Evolutionary conservation across 441 rosid species (phyloP), one percentile per base, ranked within the genome.

Genomic region (Populus hybrid): DNA sequence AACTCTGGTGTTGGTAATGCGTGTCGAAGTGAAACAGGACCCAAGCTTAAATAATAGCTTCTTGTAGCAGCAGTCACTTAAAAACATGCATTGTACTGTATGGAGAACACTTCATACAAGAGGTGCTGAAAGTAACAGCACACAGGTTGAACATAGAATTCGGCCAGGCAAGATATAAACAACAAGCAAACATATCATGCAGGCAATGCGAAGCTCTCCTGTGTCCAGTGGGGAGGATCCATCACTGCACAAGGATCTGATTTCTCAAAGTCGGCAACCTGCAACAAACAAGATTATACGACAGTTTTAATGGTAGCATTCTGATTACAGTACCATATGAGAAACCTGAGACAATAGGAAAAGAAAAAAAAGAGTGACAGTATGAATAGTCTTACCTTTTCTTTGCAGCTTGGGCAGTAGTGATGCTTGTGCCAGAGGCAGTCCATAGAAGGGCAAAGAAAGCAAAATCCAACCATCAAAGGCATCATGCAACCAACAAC

Each of bases 341-440:
- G 11, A 53, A 65, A 10, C 28, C 0, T 6, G 7, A 18, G 28
- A 5, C 23, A 20, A 20, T 2, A 8, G 28, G 42, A 30, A 10
- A 57, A 18, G 9, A 24, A 20, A 18, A 14, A 21, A 16, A 16
- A 14, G 6, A 1, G 18, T 77, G 40, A 70, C 26, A 11, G 53
- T 16, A 2, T 32, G 9, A 61, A 24, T 24, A 20, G 8, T 28
- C 84, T 77, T 72, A 83, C 95, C 85, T 88, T 89, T 73, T 86
- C 87, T 8, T 79, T 85, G 88, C 99, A 95, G 75, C 81, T 79
- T 28, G 97, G 98, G 82, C 99, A 95, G 76, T 90, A 85, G 83
- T 95, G 99, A 80, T 94, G 89, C 77, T 95, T 95, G 87, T 91
- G 95, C 99, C 98, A 94, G 74, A 95, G 99, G 82, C 97, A 94